Evolutionary conservation across 2,329 filamentous ascomycete species (phyloP), one percentile per base, ranked within the genome.

Genomic region (Pseudonectria foliicola): DNA sequence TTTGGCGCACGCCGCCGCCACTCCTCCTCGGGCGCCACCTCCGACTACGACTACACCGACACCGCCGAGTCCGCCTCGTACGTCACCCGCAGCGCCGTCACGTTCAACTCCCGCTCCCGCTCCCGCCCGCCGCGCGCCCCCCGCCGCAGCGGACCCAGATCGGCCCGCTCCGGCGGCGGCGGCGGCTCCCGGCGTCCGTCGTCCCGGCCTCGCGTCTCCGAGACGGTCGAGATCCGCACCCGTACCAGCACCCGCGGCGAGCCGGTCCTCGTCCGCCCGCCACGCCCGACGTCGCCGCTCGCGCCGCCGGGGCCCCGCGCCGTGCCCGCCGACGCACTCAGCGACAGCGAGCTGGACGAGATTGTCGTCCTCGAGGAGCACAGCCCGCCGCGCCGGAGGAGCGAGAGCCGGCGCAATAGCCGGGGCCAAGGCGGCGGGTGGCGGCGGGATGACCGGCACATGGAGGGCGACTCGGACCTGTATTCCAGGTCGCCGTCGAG

Each of bases 321-420:
- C 11, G 46, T 50, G 7, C 46, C 45, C 23, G 41, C 52, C 33
- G 42, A 42, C 23, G 43, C 38, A 43, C 52, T 23, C 55, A 58
- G 10, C 52, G 56, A 28, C 45, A 57, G 31, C 38, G 53, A 33
- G 10, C 54, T 61, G 6, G 60, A 63, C 29, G 65, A 70, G 55
- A 55, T 61, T 11, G 50, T 61, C 2, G 58, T 61, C 12, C 52
- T 58, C 28, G 58, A 61, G 42, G 58, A 61, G 48, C 51, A 57
- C 33, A 53, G 45, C 7, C 45, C 51, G 24, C 45, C 53, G 33
- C 50, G 24, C n/a, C n/a, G n/a, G n/a, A n/a, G n/a, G n/a, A n/a
- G n/a, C 41, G 50, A 39, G 18, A 48, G 49, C 24, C 42, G 48
- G 24, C 43, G 48, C 13, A 31, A 42, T 10, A 46, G 44, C 25